Evolutionary conservation across 1,139 yeast genomes (phyloP).

Genomic region (Wickerhamiella pararugosa): DNA sequence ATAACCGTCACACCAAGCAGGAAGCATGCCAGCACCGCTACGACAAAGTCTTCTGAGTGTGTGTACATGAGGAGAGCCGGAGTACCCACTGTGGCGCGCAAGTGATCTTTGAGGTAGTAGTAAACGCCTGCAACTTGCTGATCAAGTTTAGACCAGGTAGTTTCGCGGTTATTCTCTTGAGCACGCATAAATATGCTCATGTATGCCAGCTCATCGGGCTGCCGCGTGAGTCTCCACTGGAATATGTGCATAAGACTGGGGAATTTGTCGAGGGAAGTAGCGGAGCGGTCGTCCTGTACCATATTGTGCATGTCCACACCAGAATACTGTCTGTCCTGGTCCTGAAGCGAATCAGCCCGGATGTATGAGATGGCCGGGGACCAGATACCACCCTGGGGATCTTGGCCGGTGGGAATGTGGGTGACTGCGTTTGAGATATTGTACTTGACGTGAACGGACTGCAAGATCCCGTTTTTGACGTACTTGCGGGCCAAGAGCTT

Average conservation of each 20-base stretch:
- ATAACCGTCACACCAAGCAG: conserved; percentile 66
- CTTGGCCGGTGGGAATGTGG: conserved; percentile 65
- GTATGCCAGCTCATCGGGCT: conserved; percentile 71
- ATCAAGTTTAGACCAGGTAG: conserved; percentile 77
- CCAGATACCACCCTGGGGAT: conserved; percentile 75
- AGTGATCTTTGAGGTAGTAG: conserved; percentile 35
- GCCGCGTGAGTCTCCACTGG: conserved; percentile 61
- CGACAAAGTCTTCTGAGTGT: conserved; percentile 71
- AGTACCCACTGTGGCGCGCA: conserved; percentile 47
- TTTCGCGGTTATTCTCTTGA: conserved; percentile 30
- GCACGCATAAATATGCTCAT: conserved; percentile 38
- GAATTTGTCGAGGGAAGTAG: conserved; percentile 59
- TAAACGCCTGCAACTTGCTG: conserved; percentile 61
- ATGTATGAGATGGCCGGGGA: conserved; percentile 50
- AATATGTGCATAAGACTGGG: conserved; percentile 56
- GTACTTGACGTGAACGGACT: conserved; percentile 71
- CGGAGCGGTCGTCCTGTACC: conserved; percentile 64
- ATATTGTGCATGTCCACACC: conserved; percentile 64
- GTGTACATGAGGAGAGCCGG: conserved; percentile 72
- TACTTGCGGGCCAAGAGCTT: conserved; percentile 79
- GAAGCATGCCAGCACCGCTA: conserved; percentile 77
- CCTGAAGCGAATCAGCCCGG: conserved; percentile 37
- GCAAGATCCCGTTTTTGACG: conserved; percentile 60
- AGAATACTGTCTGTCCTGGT: conserved; percentile 49
- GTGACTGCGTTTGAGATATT: conserved; percentile 46